phyloP scores from a whole-genome alignment of 306 rosid species.

The Quercus aquifolioides region DNA sequence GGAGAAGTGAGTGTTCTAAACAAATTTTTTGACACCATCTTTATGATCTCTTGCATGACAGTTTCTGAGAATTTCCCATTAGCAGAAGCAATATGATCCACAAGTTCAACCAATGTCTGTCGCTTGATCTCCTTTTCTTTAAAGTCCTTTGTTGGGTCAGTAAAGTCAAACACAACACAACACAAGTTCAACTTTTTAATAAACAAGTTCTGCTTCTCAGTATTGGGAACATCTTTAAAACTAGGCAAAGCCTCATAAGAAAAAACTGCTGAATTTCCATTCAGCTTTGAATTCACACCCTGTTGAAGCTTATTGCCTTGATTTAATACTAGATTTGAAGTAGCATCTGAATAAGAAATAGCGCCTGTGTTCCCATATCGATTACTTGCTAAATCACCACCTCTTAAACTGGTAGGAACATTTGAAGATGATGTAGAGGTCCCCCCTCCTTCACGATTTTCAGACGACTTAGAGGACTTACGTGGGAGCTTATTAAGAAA shows the following conservation, averaged over 20 bases:
- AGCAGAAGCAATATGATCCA: constrained; percentile 80
- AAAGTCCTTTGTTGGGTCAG: constrained; percentile 75
- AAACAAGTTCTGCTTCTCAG: constrained; percentile 84
- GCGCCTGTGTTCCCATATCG: constrained; percentile 44
- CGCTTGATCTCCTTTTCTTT: constrained; percentile 89
- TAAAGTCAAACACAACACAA: constrained; percentile 70
- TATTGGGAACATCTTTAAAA: constrained; percentile 79
- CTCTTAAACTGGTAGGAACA: constrained; percentile 58
- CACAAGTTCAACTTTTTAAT: constrained; percentile 83
- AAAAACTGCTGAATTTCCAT: constrained; percentile 53
- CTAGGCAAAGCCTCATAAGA: constrained; percentile 79
- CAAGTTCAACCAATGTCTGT: constrained; percentile 85
- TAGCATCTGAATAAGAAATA: constrained; percentile 47
- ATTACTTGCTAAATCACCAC: constrained; percentile 38
- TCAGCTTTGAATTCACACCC: constrained; percentile 60
- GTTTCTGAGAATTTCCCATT: constrained; percentile 76
- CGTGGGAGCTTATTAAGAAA: constrained; percentile 84
- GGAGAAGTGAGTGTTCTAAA: constrained; percentile 77
- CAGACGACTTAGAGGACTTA: constrained; percentile 77
- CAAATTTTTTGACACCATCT: constrained; percentile 77
- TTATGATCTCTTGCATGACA: constrained; percentile 73
- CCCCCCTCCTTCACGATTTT: constrained; percentile 81
- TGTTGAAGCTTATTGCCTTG: constrained; percentile 52
- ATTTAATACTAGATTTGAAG: constrained; percentile 51
- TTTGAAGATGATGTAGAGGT: constrained; percentile 57